Percentiles rank a stretch among this genome's conserved stretches.
phyloP scores from a whole-genome alignment of 129 eudicot species.

The Arctium minus region DNA sequence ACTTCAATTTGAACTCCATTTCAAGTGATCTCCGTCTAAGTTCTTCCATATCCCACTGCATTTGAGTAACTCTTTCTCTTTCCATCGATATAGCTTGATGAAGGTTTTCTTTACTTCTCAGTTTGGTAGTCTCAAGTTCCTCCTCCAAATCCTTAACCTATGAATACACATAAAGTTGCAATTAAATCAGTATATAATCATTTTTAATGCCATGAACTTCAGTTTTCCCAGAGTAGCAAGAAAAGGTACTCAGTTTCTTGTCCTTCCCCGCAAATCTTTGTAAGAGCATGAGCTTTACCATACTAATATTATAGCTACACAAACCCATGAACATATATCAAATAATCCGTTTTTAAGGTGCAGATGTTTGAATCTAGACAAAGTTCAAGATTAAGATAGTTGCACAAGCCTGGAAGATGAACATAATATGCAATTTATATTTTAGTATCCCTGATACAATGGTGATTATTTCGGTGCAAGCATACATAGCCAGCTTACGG shows the following conservation, averaged over 20 bases:
- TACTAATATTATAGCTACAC: neutral
- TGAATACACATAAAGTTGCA: constrained; percentile 3
- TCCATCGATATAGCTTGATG: constrained; percentile 84
- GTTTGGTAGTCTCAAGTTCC: constrained; percentile 83
- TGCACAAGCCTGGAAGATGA: neutral
- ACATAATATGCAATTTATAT: neutral
- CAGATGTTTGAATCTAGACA: neutral
- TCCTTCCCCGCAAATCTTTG: too few relatives aligned
- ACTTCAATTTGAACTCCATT: constrained; percentile 69
- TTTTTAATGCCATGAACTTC: neutral
- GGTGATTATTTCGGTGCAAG: too few relatives aligned
- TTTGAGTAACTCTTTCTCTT: constrained; percentile 82
- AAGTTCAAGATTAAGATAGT: neutral
- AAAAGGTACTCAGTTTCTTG: neutral
- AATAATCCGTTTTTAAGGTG: neutral
- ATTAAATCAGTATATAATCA: neutral
- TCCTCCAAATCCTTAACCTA: constrained; percentile 98
- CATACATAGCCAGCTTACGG: too few relatives aligned
- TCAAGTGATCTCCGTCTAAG: constrained; percentile 74
- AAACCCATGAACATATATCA: neutral
- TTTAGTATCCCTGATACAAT: neutral
- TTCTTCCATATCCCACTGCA: constrained; percentile 99
- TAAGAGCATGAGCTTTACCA: neutral
- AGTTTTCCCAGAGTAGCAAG: neutral
- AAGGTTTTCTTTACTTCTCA: constrained; percentile 87